Evolutionary conservation across 345 rosid species (phyloP).

Genomic region (Eucalyptus cladocalyx): DNA sequence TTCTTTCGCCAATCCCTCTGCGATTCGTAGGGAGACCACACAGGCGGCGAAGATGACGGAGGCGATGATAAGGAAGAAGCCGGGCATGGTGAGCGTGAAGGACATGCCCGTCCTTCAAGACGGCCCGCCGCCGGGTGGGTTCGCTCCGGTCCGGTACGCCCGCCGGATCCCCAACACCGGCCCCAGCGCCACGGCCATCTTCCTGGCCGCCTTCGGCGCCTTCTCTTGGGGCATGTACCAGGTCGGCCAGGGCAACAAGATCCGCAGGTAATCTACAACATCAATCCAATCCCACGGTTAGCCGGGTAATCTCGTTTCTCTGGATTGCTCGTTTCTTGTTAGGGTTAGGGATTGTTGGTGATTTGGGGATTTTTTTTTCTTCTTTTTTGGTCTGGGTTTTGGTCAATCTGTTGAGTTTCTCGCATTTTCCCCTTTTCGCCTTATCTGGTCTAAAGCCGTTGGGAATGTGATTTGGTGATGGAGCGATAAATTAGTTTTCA

Average conservation of each 20-base stretch:
- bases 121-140: constrained; percentile 99
- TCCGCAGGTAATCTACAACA: constrained; percentile 46
- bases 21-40: background rate
- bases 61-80: constrained; percentile 87
- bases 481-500: background rate
- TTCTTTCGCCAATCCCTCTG: background rate
- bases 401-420: background rate
- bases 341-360: background rate
- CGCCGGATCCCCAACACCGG: constrained; percentile 94
- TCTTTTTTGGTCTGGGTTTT: background rate
- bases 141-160: constrained; percentile 81
- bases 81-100: constrained; percentile 98
- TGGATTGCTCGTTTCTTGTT: background rate
- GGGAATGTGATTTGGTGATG: background rate
- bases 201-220: constrained; percentile 66
- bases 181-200: constrained; percentile 90
- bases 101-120: constrained; percentile 97
- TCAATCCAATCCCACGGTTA: background rate
- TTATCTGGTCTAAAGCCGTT: background rate
- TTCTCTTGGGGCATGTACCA: constrained; percentile 98
- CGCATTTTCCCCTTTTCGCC: background rate
- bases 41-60: constrained; percentile 60
- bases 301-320: background rate
- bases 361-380: background rate
- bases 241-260: constrained; percentile 94